Percentiles rank a stretch among this genome's conserved stretches.
phyloP scores from a whole-genome alignment of 805 yeast species.

The Lipomyces lipofer region DNA sequence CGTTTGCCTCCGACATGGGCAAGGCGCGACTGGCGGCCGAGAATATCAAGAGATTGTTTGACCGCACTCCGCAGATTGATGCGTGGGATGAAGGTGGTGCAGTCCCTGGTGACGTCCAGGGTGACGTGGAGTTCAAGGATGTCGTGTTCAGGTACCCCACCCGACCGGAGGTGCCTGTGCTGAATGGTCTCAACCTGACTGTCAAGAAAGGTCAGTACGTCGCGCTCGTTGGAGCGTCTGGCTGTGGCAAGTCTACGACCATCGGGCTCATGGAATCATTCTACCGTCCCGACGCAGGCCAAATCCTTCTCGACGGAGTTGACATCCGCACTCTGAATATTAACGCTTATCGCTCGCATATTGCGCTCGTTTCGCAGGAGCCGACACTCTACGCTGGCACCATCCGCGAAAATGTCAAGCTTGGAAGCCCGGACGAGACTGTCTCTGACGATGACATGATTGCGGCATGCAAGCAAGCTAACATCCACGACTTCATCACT shows the following conservation, averaged over 20 bases:
- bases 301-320: slow-evolving; percentile 53
- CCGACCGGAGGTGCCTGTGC: slow-evolving; percentile 35
- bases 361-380: slow-evolving; percentile 66
- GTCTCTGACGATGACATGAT: slow-evolving; percentile 44
- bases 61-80: slow-evolving; percentile 42
- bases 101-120: slow-evolving; percentile 39
- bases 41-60: slow-evolving; percentile 40
- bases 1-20: slow-evolving; percentile 48
- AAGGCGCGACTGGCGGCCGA: slow-evolving; percentile 44
- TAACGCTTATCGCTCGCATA: slow-evolving; percentile 51
- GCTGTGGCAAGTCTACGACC: slow-evolving; percentile 50
- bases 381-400: slow-evolving; percentile 71
- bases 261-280: slow-evolving; percentile 57
- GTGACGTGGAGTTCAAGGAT: slow-evolving; percentile 55
- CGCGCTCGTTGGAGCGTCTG: slow-evolving; percentile 86
- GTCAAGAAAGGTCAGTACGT: slow-evolving; percentile 79
- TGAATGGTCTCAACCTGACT: slow-evolving; percentile 32
- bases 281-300: slow-evolving; percentile 53
- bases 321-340: slow-evolving; percentile 52
- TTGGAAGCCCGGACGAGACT: slow-evolving; percentile 35
- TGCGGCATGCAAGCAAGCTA: slow-evolving; percentile 52
- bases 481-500: slow-evolving; percentile 51
- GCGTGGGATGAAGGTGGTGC: slow-evolving; percentile 38
- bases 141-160: slow-evolving; percentile 39
- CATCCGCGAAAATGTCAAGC: slow-evolving; percentile 70